Evolutionary conservation across 2,329 filamentous ascomycete genomes (phyloP), one percentile per base, ranked within the genome.

Genomic region (Chaetomiaceae sp.): DNA sequence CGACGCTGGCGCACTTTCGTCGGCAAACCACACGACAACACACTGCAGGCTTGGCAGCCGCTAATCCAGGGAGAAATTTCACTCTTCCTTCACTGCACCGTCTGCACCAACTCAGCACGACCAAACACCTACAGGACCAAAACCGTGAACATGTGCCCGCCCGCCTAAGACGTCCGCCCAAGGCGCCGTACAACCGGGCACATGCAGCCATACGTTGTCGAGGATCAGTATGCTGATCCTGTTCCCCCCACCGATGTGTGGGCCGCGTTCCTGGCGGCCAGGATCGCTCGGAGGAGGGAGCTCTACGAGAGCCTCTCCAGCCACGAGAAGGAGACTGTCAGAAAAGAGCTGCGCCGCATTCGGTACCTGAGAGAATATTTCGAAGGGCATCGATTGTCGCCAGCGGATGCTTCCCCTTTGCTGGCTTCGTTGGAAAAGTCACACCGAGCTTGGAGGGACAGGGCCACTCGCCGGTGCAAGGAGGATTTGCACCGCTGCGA

Each of bases 321-420:
- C 9, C 58, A 56, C 5, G 59, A 61, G 18, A 55, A 57, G 32
- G 54, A 60, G 33, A 56, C 56, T 4, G 48, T 61, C 23, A 45
- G 50, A 7, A 61, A 61, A 33, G 58, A 61, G 36, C 50, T 61
- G 16, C 54, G 59, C 5, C 57, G 59, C n/a, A 57, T 61, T 30
- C 44, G 52, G 34, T 58, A 57, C 20, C 41, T 61, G 43, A 43
- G 58, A n/a, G 51, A 58, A 3, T 58, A 59, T 36, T 61, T 61
- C 29, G 46, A 44, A 2, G 47, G 48, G 2, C 57, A 59, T 18
- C 57, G 57, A 1, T 55, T 61, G 9, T 51, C 51, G 0, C 48
- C 54, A 3, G 41, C 51, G 18, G 58, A 61, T 40, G 20, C 43
- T n/a, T 40, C 48, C 2, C 40, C 57, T 1, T 45, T 60, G 27